Percentiles rank a stretch among this genome's conserved stretches.
Conservation (phyloP, 2,329 filamentous ascomycete genomes). For the Colletotrichum truncatum region DNA sequence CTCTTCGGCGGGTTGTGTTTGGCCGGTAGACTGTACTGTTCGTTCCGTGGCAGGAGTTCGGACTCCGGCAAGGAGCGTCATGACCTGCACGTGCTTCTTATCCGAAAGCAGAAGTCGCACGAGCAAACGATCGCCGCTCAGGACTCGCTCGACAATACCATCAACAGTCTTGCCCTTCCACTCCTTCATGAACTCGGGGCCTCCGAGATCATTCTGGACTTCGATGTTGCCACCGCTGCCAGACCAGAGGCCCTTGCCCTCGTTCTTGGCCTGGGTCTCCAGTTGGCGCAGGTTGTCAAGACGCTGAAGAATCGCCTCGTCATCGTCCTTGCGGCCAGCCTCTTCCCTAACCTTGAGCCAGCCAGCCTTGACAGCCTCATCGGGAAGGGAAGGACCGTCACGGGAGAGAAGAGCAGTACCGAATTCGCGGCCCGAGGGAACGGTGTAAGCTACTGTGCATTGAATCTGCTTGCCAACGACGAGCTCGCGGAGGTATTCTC, state of each 20-base stretch:
- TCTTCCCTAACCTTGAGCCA: conserved; percentile 96
- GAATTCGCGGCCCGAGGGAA: conserved; percentile 90
- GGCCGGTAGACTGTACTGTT: conserved; percentile 79
- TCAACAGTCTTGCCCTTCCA: conserved; percentile 89
- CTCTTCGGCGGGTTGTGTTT: conserved; percentile 86
- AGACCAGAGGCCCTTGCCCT: conserved; percentile 84
- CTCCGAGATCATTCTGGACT: conserved; percentile 81
- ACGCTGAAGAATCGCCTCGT: conserved; percentile 75
- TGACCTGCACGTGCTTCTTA: conserved; percentile 86
- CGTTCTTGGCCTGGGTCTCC: conserved; percentile 80
- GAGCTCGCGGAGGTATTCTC: conserved; percentile 87
- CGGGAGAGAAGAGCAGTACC: conserved; percentile 78
- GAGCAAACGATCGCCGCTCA: conserved; percentile 90
- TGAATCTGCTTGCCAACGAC: conserved; percentile 88
- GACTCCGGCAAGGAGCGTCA: conserved; percentile 89
- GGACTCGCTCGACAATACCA: conserved; percentile 87
- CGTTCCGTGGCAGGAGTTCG: conserved; percentile 91
- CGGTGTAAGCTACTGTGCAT: conserved; percentile 86
- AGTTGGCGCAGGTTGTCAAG: conserved; percentile 81
- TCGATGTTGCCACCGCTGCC: conserved; percentile 74
- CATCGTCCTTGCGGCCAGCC: conserved; percentile 89
- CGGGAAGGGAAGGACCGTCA: conserved; percentile 80
- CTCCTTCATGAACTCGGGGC: conserved; percentile 81
- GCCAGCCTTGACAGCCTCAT: conserved; percentile 85
- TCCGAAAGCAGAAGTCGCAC: conserved; percentile 83